phyloP scores from a whole-genome alignment of 2,329 filamentous ascomycete genomes.

The Aspergillus sp. region DNA sequence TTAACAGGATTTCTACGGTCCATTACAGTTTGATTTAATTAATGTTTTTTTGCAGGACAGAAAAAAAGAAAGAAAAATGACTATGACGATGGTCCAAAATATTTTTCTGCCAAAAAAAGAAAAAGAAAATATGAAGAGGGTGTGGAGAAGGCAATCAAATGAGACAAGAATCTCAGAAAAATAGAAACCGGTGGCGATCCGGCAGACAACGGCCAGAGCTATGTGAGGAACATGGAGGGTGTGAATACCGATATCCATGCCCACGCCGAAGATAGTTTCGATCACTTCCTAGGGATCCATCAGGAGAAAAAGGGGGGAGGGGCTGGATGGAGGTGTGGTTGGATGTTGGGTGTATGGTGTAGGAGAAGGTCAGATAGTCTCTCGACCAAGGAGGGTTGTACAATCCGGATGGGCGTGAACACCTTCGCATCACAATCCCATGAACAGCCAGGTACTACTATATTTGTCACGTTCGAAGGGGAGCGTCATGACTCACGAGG shows the following conservation, averaged over 20 bases:
- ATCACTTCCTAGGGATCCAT: slow-evolving; percentile 1
- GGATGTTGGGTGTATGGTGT: slow-evolving; percentile 1
- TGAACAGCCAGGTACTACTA: slow-evolving; percentile 24
- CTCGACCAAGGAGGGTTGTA: slow-evolving; percentile 23
- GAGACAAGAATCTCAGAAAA: not conserved
- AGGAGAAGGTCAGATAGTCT: slow-evolving; percentile 12
- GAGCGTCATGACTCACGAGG: slow-evolving; percentile 23
- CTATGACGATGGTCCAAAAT: no score
- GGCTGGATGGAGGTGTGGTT: no score
- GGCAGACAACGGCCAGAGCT: slow-evolving; percentile 4
- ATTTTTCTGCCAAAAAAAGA: not conserved
- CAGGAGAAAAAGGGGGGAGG: slow-evolving; percentile 2
- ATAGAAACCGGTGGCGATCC: slow-evolving; percentile 15
- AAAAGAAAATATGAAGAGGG: not conserved
- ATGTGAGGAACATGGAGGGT: slow-evolving; percentile 14
- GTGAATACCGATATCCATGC: slow-evolving; percentile 2
- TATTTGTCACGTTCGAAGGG: slow-evolving; percentile 23
- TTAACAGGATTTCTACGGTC: slow-evolving; percentile 25
- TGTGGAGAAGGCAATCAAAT: not conserved
- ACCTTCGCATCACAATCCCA: slow-evolving; percentile 21
- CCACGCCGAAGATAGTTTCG: not conserved
- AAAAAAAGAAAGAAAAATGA: no score
- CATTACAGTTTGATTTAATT: not conserved
- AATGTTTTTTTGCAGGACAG: no score
- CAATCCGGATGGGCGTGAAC: slow-evolving; percentile 19